Evolutionary conservation across 345 rosid species (phyloP).

Genomic region (Melaleuca alternifolia): DNA sequence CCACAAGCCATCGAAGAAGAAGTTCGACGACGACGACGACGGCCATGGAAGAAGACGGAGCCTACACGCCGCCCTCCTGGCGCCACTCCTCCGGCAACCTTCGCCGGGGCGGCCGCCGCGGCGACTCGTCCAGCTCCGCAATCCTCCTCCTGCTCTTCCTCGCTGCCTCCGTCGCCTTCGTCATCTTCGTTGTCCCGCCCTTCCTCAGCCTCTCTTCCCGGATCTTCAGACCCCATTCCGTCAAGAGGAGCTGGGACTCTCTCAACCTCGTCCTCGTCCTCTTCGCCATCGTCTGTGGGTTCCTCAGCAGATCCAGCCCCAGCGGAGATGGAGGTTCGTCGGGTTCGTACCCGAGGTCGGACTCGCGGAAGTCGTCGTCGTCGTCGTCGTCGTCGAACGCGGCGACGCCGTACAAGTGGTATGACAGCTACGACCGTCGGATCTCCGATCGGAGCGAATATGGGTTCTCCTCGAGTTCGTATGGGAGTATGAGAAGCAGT

Average conservation of each 20-base stretch:
- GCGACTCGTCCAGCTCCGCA: constrained; percentile 19
- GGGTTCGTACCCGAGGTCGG: constrained; percentile 9
- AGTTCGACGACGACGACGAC: background rate
- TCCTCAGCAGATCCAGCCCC: constrained; percentile 33
- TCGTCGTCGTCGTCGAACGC: background rate
- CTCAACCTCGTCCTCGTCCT: constrained; percentile 63
- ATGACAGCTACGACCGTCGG: background rate
- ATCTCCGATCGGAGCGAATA: constrained; percentile 25
- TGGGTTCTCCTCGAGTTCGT: background rate
- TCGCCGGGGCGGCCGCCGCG: constrained; percentile 20
- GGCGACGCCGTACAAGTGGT: constrained; percentile 33
- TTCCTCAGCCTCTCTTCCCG: constrained; percentile 42
- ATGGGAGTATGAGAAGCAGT: constrained; percentile 45
- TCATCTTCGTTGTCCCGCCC: constrained; percentile 41
- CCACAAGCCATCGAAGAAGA: background rate
- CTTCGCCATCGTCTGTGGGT: constrained; percentile 74
- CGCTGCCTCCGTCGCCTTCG: constrained; percentile 30
- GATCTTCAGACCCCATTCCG: constrained; percentile 40
- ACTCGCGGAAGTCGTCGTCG: constrained; percentile 1
- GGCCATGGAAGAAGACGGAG: constrained; percentile 43
- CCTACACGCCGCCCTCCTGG: constrained; percentile 63
- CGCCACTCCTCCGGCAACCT: constrained; percentile 22
- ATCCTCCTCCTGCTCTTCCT: constrained; percentile 16
- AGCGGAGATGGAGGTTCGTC: constrained; percentile 3
- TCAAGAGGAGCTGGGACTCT: constrained; percentile 71